Conservation (phyloP, 345 rosid species). For the Eucalyptus pauciflora region DNA sequence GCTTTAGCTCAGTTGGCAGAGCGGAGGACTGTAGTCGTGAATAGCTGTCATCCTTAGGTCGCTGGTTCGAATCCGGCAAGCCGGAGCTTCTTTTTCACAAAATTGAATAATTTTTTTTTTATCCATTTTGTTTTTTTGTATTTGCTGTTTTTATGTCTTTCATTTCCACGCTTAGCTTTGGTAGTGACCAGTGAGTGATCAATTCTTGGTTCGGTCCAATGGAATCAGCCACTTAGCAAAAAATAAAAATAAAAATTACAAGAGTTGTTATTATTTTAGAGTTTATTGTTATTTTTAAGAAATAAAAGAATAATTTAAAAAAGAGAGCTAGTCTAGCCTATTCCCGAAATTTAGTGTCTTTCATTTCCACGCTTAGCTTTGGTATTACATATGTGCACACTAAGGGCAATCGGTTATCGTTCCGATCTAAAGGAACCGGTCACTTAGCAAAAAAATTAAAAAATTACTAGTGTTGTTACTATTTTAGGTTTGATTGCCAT, state of each 20-base stretch:
- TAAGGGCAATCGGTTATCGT: accelerated
- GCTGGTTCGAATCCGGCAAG: conserved; percentile 50
- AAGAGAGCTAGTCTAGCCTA: accelerated
- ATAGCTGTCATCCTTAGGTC: conserved; percentile 11
- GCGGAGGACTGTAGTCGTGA: conserved; percentile 95
- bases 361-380: not conserved
- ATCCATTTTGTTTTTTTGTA: not conserved
- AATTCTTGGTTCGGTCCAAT: too few relatives aligned
- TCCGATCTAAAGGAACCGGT: accelerated
- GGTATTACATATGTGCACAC: not conserved
- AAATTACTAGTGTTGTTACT: too few relatives aligned
- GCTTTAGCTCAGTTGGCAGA: conserved; percentile 97
- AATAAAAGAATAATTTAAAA: too few relatives aligned
- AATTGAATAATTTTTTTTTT: not conserved
- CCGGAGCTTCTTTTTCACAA: not conserved
- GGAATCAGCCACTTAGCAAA: too few relatives aligned
- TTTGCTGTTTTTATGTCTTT: not conserved
- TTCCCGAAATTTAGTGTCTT: not conserved
- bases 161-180: not conserved
- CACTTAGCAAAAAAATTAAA: too few relatives aligned
- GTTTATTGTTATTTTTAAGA: too few relatives aligned
- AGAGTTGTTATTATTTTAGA: too few relatives aligned
- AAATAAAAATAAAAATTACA: too few relatives aligned
- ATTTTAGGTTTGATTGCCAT: too few relatives aligned
- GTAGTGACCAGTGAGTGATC: too few relatives aligned